Evolutionary conservation across 1,139 yeast genomes (phyloP), one percentile per base, ranked within the genome.

Genomic region (Fermentozyma sake): DNA sequence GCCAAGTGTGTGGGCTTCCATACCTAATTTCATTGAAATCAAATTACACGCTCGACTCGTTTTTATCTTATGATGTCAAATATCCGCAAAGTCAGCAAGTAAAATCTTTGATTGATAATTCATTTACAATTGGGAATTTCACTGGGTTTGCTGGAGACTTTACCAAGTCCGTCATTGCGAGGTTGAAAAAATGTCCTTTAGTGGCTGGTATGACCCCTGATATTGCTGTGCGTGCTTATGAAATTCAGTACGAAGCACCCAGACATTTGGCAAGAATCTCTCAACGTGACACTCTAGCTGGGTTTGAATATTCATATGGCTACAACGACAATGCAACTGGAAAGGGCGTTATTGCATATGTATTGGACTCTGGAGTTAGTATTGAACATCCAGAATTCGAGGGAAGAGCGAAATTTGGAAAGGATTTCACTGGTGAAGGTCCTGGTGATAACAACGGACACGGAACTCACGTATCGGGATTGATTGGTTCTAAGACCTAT

Each of bases 381-480:
- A 47, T 61, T 11, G 64, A 61, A 1, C 82, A 79, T 43, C 75
- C 76, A 0, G 84, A 82, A 23, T 79, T 83, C 45, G 78, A 72
- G 35, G 79, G 78, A 0, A 60, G 93, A 31, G 86, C 79, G 0
- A 35, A 37, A 2, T 41, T 50, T 27, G 89, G 86, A 0, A 61
- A 49, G n/a, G 85, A 79, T 44, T 70, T 76, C 33, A 76, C 84
- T 1, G 64, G 60, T 1, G 82, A 75, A 49, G 84, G 79, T 0
- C 43, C 58, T 0, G 81, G 82, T 0, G 91, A 81, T 45, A 41
- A 46, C 6, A 78, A 78, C 44, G 91, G 93, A 0, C 93, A 83
- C 47, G 83, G 84, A 2, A 85, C 96, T 0, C 96, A 87, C 53
- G 95, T 86, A 3, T 94, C 96, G 0, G 96, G 96, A 0, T 54